phyloP scores from a whole-genome alignment of 352 stramenopile species.

The Pythium dissimile region DNA sequence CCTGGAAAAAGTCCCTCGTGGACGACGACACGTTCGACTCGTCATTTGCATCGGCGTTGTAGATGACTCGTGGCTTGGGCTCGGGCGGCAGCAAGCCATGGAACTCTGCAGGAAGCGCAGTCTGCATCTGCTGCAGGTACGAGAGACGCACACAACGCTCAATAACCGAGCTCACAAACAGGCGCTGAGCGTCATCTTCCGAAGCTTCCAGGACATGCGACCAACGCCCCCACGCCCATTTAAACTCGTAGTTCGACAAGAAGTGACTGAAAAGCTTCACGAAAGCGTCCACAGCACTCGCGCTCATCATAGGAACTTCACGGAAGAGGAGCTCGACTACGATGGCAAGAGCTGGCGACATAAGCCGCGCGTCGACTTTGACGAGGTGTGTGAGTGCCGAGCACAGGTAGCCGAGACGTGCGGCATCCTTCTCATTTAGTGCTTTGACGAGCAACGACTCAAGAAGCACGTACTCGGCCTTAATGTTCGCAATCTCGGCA shows the following conservation, averaged over 20 bases:
- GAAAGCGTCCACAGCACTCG: conserved; percentile 53
- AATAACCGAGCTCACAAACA: conserved; percentile 83
- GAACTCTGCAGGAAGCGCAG: conserved; percentile 63
- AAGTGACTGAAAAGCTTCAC: conserved; percentile 83
- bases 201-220: conserved; percentile 69
- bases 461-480: conserved; percentile 78
- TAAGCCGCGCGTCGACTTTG: conserved; percentile 57
- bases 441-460: conserved; percentile 68
- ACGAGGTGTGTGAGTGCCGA: conserved; percentile 75
- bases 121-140: conserved; percentile 85
- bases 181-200: conserved; percentile 75
- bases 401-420: conserved; percentile 62
- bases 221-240: conserved; percentile 82
- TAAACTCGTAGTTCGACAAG: conserved; percentile 86
- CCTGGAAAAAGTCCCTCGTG: conserved; percentile 51
- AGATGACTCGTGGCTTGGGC: conserved; percentile 68
- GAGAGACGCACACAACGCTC: conserved; percentile 82
- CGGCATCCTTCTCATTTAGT: conserved; percentile 38
- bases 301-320: conserved; percentile 72
- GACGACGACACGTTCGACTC: conserved; percentile 20
- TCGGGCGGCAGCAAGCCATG: conserved; percentile 72
- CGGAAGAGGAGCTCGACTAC: conserved; percentile 84
- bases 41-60: conserved; percentile 32
- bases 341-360: conserved; percentile 76
- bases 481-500: conserved; percentile 32